Conservation (phyloP, 164 flowering plant genomes). For the Kingdonia uniflora region DNA sequence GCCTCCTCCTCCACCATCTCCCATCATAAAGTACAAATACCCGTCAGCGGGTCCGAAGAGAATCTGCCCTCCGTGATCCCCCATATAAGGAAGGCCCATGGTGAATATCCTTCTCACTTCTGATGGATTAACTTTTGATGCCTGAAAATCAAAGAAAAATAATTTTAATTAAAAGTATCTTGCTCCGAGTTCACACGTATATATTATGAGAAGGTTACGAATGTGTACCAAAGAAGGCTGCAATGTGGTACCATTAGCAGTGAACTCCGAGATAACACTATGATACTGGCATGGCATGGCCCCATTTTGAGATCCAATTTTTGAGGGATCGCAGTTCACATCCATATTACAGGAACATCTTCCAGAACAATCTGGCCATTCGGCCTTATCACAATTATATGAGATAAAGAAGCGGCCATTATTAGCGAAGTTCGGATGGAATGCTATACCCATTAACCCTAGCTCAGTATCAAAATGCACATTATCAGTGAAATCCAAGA, state of each 20-base stretch:
- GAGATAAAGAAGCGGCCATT: conserved; percentile 87
- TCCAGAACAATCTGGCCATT: conserved; percentile 67
- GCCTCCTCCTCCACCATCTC: conserved; percentile 63
- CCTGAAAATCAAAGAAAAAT: conserved; percentile 29
- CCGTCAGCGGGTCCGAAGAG: conserved; percentile 84
- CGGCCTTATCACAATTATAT: conserved; percentile 67
- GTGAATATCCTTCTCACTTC: conserved; percentile 92
- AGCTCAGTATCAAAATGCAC: conserved; percentile 55
- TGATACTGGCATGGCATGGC: conserved; percentile 75
- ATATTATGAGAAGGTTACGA: neutral
- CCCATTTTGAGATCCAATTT: conserved; percentile 45
- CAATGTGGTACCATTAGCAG: conserved; percentile 46
- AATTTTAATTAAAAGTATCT: conserved; percentile 3
- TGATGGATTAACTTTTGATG: conserved; percentile 44
- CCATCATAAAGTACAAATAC: conserved; percentile 83
- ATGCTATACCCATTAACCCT: conserved; percentile 80
- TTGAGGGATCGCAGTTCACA: conserved; percentile 80
- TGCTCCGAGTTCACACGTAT: neutral
- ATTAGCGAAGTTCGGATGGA: conserved; percentile 67
- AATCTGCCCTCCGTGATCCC: conserved; percentile 78
- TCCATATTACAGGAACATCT: conserved; percentile 88
- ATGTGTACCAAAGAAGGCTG: conserved; percentile 46
- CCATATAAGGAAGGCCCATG: conserved; percentile 75
- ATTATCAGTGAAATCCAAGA: conserved; percentile 63
- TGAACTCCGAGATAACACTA: conserved; percentile 64